These are phyloP conservation scores for Russula sp. DNA, from an alignment of 768 basidiomycete species.

Conservation along the genomic window DNA sequence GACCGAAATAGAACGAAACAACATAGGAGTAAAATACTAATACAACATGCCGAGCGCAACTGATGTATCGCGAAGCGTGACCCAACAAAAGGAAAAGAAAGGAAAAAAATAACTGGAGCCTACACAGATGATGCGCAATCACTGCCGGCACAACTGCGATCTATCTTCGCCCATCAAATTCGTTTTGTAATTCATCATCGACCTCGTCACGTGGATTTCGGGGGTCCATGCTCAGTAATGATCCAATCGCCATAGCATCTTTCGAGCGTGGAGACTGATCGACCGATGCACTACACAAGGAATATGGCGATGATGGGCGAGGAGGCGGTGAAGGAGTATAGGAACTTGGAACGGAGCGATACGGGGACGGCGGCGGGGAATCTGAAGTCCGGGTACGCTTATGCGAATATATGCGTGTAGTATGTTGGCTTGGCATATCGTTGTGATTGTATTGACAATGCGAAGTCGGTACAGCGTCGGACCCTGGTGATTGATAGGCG, in stretches of 20 bases:
- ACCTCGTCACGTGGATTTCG: conserved; percentile 22
- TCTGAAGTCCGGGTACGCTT: conserved; percentile 30
- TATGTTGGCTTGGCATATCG: conserved; percentile 14
- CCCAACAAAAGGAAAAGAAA: background rate
- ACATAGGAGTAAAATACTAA: conserved; percentile 12
- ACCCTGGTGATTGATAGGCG: conserved; percentile 4
- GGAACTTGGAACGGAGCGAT: conserved; percentile 60
- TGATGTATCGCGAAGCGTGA: conserved; percentile 3
- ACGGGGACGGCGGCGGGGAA: conserved; percentile 37
- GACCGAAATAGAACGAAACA: conserved; percentile 5
- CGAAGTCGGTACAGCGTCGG: conserved; percentile 3
- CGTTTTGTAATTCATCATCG: background rate
- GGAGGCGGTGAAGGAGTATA: conserved; percentile 29
- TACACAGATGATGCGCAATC: background rate
- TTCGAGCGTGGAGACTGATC: conserved; percentile 70
- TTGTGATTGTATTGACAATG: conserved; percentile 6
- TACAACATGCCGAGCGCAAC: conserved; percentile 3
- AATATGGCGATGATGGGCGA: conserved; percentile 67
- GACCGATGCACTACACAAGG: conserved; percentile 64
- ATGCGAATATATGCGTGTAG: conserved; percentile 23
- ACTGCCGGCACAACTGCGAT: conserved; percentile 12
- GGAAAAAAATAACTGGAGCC: background rate
- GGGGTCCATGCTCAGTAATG: conserved; percentile 52
- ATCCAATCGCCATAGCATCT: conserved; percentile 78
- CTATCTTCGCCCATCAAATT: conserved; percentile 4